A percentile compares a stretch with the other conserved stretches of the same genome.
phyloP scores from a whole-genome alignment of 2,329 filamentous ascomycete species.

The Blumeriella jaapii region DNA sequence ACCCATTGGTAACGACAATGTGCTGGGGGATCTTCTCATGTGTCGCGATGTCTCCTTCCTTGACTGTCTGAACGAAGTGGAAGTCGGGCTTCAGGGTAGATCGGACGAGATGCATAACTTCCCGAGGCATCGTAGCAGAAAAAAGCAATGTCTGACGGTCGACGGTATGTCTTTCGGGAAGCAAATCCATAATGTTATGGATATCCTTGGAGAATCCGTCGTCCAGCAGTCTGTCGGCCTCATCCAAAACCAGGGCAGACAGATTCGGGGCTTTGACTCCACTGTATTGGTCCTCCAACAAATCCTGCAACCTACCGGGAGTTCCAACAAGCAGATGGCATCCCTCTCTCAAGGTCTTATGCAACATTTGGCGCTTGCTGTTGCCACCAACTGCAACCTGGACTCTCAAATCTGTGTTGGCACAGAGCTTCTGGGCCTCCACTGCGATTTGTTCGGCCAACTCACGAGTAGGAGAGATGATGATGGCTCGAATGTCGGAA shows the following conservation, averaged over 20 bases:
- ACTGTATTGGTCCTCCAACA: constrained; percentile 45
- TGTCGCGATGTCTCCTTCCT: constrained; percentile 70
- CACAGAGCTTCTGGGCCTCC: constrained; percentile 47
- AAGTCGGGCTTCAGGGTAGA: constrained; percentile 70
- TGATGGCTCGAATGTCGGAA: constrained; percentile 55
- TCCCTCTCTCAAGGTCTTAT: constrained; percentile 44
- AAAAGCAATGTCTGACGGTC: constrained; percentile 87
- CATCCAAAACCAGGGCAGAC: constrained; percentile 86
- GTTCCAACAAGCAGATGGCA: constrained; percentile 88
- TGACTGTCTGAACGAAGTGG: constrained; percentile 79
- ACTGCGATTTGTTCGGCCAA: constrained; percentile 69
- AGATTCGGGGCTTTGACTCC: constrained; percentile 42
- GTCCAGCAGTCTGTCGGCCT: constrained; percentile 97
- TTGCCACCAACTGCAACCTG: constrained; percentile 85
- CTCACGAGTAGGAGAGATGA: constrained; percentile 73
- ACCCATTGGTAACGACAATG: constrained; percentile 51
- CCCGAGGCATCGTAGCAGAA: constrained; percentile 79
- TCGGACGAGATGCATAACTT: constrained; percentile 68
- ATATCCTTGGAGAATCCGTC: constrained; percentile 68
- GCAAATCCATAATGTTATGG: constrained; percentile 42
- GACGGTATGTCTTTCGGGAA: constrained; percentile 52
- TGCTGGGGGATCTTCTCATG: constrained; percentile 78
- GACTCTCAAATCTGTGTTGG: constrained; percentile 33
- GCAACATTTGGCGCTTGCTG: constrained; percentile 43
- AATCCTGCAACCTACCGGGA: constrained; percentile 76